Evolutionary conservation across 306 rosid genomes (phyloP).

Genomic region (Cicer arietinum): DNA sequence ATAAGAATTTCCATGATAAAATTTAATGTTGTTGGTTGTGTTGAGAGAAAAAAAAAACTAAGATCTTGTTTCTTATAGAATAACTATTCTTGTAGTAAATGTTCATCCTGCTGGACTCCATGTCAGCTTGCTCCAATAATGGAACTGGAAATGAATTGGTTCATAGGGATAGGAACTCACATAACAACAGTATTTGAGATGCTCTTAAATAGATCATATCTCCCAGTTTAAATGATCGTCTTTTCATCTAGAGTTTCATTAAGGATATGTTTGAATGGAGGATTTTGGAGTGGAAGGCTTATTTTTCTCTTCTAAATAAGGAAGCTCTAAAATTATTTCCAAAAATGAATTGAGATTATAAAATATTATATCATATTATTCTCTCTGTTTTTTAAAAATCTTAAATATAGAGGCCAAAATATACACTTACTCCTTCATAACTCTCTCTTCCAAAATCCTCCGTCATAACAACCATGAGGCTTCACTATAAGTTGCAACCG

Average conservation of each 20-base stretch:
- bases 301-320: no score
- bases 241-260: neutral
- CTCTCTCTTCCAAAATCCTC: no score
- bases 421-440: no score
- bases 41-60: neutral
- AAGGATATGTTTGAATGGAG: neutral
- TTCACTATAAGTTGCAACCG: neutral
- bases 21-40: neutral
- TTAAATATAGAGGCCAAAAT: no score
- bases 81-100: neutral
- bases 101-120: neutral
- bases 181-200: neutral
- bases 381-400: no score
- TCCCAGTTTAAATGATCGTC: neutral
- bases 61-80: neutral
- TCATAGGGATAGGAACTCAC: neutral
- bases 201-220: neutral
- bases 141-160: neutral
- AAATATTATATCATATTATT: no score
- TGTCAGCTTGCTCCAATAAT: neutral
- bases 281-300: no score
- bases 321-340: no score
- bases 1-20: neutral
- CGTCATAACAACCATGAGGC: neutral
- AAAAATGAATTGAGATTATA: no score